These are phyloP conservation scores for Phytopythium ostracodes DNA, from an alignment of 352 stramenopile genomes.

Conservation along the genomic window DNA sequence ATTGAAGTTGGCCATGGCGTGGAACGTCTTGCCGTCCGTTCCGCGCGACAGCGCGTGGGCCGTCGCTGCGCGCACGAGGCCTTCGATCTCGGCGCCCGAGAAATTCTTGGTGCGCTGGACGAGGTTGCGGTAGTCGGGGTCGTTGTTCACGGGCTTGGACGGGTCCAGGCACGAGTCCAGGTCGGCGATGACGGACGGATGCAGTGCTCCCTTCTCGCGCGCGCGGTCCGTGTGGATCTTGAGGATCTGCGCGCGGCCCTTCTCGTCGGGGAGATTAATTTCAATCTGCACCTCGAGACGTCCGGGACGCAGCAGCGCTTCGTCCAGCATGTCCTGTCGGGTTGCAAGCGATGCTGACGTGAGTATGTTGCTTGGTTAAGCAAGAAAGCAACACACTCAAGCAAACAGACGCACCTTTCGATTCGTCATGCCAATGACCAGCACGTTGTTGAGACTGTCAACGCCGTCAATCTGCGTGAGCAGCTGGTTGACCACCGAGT, in stretches of 20 bases:
- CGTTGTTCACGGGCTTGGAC: constrained; percentile 52
- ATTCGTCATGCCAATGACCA: constrained; percentile 99
- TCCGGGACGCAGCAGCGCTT: constrained; percentile 97
- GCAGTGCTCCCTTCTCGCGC: constrained; percentile 66
- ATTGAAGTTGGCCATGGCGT: constrained; percentile 74
- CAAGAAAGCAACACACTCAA: background rate
- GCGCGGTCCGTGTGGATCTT: constrained; percentile 96
- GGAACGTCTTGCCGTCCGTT: constrained; percentile 82
- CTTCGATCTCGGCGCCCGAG: constrained; percentile 97
- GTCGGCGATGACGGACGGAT: constrained; percentile 69
- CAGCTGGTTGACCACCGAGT: constrained; percentile 99
- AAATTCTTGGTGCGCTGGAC: constrained; percentile 98
- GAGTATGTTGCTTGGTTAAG: background rate
- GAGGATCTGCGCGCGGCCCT: constrained; percentile 96
- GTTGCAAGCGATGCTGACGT: background rate
- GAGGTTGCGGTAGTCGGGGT: constrained; percentile 87
- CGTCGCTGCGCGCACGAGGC: constrained; percentile 94
- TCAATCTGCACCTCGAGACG: constrained; percentile 99
- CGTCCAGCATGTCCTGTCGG: constrained; percentile 88
- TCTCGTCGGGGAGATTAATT: constrained; percentile 97
- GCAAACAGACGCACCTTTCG: constrained; percentile 85
- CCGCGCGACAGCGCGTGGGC: constrained; percentile 80
- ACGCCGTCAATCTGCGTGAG: constrained; percentile 99
- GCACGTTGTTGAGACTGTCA: constrained; percentile 99
- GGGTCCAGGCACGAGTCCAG: constrained; percentile 71